Evolutionary conservation across 169 alveolate species (phyloP).

Genomic region (Plasmodium vivax): DNA sequence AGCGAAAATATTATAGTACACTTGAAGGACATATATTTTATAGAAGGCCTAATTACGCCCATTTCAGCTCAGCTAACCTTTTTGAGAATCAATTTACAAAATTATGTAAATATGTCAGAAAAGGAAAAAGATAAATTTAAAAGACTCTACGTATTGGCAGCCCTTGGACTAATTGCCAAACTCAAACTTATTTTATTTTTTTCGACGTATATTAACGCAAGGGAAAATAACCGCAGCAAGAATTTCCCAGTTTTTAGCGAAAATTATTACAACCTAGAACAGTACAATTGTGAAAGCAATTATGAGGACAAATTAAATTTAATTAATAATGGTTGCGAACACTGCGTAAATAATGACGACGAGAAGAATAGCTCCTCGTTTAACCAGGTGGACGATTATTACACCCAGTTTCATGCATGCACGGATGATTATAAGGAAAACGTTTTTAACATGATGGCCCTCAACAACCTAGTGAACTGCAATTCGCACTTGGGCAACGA

Average conservation of each 20-base stretch:
- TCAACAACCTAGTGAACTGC: constrained; percentile 12
- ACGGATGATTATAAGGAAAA: constrained; percentile 42
- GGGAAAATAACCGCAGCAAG: constrained; percentile 18
- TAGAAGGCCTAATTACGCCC: constrained; percentile 40
- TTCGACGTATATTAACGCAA: constrained; percentile 66
- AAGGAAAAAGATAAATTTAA: constrained; percentile 74
- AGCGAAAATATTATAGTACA: constrained; percentile 79
- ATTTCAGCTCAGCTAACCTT: constrained; percentile 77
- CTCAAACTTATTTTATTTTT: constrained; percentile 71
- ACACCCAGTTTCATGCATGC: constrained; percentile 7
- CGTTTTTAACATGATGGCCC: constrained; percentile 32
- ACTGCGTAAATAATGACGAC: constrained; percentile 2
- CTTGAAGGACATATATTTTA: constrained; percentile 47
- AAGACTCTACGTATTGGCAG: constrained; percentile 67
- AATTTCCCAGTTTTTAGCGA: constrained; percentile 35
- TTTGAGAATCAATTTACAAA: constrained; percentile 74
- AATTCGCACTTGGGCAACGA: not conserved
- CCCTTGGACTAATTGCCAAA: constrained; percentile 67
- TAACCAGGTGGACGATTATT: constrained; percentile 15
- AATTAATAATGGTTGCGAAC: constrained; percentile 1
- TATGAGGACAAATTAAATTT: constrained; percentile 18
- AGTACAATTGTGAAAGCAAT: constrained; percentile 9
- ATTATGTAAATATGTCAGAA: constrained; percentile 67
- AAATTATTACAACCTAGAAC: not conserved
- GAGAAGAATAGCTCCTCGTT: not conserved